Base-by-base conservation (phyloP, 805 yeast species). In the Ogataea pignaliae region DNA sequence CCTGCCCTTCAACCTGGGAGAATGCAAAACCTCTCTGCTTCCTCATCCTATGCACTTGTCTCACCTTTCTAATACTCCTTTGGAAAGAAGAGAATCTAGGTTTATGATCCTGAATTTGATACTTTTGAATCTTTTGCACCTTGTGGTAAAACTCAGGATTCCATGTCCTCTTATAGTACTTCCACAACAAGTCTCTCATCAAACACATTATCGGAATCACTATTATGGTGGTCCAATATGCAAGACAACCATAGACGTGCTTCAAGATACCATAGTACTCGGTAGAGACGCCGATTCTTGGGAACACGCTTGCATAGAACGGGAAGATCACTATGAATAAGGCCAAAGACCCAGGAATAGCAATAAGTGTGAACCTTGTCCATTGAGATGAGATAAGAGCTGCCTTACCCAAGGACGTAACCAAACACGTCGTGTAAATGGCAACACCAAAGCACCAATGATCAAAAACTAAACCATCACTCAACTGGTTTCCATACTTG, bases 21-120 rank as follows among this genome's bases (percentile, higher is more conserved):
- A 93, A 93, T 1, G 99, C 99, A 72, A 88, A 93, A 6, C 99
- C 99, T 67, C 98, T 82, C 68, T 93, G 99, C 60, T 93, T 93
- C 63, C 95, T 86, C 87, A 93, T 91, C 65, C 99, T 78, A 65
- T 91, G 96, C 33, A 93, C 98, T 66, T 95, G 99, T 66, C 99
- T 83, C 18, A 93, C 98, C 61, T 89, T 93, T 60, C 98, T 77
- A 44, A 93, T 93, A 6, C 98, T 97, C 63, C 85, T 89, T 65
- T 93, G 99, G 74, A 93, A 93, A 51, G 90, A 95, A 54, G 89
- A 96, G 77, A 90, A 81, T 55, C 97, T 80, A n/a, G 99, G 99
- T 52, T 96, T 77, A 64, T 86, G 86, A 61, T 91, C 97, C 48
- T 86, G 91, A 48, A 89, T 86, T 57, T 91, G 90, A 66, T 83